Percentiles rank a stretch among this genome's conserved stretches.
Evolutionary conservation across 371 early-diverging fungal species (phyloP).

Genomic region (Mucor irregularis): DNA sequence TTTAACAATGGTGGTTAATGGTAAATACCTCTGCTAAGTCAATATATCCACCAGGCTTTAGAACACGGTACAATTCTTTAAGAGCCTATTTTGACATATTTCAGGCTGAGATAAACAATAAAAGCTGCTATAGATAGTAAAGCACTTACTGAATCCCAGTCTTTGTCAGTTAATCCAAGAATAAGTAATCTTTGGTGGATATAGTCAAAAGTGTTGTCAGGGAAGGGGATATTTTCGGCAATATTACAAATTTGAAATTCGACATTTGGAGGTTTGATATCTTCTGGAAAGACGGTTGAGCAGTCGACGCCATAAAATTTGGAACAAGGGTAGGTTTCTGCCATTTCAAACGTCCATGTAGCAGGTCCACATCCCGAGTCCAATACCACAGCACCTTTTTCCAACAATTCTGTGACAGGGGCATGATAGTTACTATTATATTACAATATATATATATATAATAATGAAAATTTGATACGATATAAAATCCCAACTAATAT

Average conservation of each 20-base stretch:
- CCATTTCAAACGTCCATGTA: slow-evolving; percentile 39
- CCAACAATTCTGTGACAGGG: slow-evolving; percentile 12
- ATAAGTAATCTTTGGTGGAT: slow-evolving; percentile 51
- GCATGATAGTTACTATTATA: slow-evolving; percentile 20
- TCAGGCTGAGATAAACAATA: background rate
- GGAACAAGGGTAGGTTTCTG: slow-evolving; percentile 37
- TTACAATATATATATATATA: too few species aligned
- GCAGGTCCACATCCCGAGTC: slow-evolving; percentile 28
- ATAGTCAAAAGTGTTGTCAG: slow-evolving; percentile 56
- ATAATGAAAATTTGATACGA: too few species aligned
- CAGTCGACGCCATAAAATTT: slow-evolving; percentile 45
- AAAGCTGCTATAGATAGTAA: background rate
- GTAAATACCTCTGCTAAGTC: slow-evolving; percentile 32
- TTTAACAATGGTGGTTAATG: too few species aligned
- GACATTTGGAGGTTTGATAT: slow-evolving; percentile 20
- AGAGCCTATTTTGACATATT: slow-evolving; percentile 5
- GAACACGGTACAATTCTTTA: slow-evolving; percentile 13
- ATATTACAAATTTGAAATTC: slow-evolving; percentile 20
- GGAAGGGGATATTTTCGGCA: slow-evolving; percentile 36
- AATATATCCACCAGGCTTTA: slow-evolving; percentile 45
- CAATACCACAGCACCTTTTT: slow-evolving; percentile 17
- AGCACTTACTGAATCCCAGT: slow-evolving; percentile 31
- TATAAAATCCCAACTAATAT: background rate
- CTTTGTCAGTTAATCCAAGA: slow-evolving; percentile 23
- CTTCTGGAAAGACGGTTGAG: slow-evolving; percentile 12